Base-by-base conservation (phyloP, 1,284 basidiomycete species). In the Ceratorhiza oryzae-sativae region DNA sequence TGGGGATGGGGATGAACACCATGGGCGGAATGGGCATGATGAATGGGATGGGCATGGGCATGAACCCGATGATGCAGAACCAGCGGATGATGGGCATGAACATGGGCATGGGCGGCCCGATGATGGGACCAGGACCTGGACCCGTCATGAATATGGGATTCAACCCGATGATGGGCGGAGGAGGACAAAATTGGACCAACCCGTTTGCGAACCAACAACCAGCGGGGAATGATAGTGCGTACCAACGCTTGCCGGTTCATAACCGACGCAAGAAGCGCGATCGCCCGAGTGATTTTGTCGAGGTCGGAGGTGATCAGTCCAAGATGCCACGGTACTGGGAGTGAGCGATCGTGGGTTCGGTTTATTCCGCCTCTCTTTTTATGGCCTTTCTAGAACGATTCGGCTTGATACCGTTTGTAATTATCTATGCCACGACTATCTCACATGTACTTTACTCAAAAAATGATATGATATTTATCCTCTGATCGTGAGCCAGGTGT, bases 241-340 rank as follows among this genome's bases (percentile, higher is more conserved):
- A 93, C 79, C 91, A 94, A 79, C 84, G 92, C 56, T 78, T 92
- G 62, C 91, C 92, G 34, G 80, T 93, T 71, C 93, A 93, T 77
- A 92, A 90, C 76, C 83, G 91, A 73, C 84, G 92, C 71, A 82
- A 90, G 77, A 93, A 94, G 80, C 84, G 92, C 5, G 91, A 93
- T 45, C 83, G 91, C 49, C 91, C 92, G 1, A 89, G 89, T 10
- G 92, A 94, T 79, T 93, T 93, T 77, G 80, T 92, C 77, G 91
- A 93, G 77, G 85, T 92, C 10, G 84, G 83, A 15, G 87, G 87
- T 0, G 82, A 81, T 55, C 87, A 90, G 73, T 82, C 80, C 42
- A 92, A 93, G 80, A 81, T 87, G 56, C 82, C 88, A 46, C 82
- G 90, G 76, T 93, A 89, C 76, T 93, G 90, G 90, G 91, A 93